Conservation (phyloP, 345 rosid species). For the Passiflora organensis region DNA sequence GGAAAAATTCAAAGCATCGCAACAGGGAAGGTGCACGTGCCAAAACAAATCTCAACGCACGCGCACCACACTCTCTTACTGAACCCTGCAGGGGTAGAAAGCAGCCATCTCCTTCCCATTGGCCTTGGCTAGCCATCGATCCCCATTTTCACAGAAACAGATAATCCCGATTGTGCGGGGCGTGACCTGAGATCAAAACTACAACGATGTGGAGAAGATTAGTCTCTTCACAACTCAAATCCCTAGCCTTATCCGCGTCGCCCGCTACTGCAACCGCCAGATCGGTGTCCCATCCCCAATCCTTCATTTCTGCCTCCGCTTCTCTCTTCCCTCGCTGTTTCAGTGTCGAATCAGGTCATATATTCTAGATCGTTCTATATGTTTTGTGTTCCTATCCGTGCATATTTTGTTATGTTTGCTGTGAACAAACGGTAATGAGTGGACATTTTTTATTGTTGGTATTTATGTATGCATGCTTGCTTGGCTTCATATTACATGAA, state of each 20-base stretch:
- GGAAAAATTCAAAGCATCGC: not conserved
- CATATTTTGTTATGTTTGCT: not conserved
- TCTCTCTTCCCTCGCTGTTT: slow-evolving; percentile 36
- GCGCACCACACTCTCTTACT: not conserved
- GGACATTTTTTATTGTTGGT: no score
- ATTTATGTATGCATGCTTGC: no score
- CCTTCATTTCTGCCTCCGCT: slow-evolving; percentile 32
- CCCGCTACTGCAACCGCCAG: slow-evolving; percentile 23
- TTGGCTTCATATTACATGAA: no score
- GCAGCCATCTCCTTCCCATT: slow-evolving; percentile 5
- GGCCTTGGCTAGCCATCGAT: not conserved
- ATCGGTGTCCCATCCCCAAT: slow-evolving; percentile 17
- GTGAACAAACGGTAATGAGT: no score
- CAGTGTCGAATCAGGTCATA: slow-evolving; percentile 46
- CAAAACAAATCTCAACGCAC: not conserved
- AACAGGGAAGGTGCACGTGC: slow-evolving; percentile 2
- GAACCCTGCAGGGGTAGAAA: not conserved
- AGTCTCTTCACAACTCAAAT: slow-evolving; percentile 56
- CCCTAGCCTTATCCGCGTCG: slow-evolving; percentile 49
- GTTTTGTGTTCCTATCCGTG: not conserved
- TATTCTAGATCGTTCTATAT: not conserved
- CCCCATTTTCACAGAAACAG: not conserved
- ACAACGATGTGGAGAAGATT: slow-evolving; percentile 76
- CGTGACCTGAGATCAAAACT: slow-evolving; percentile 41
- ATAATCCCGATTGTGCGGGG: slow-evolving; percentile 2